These are phyloP conservation scores for Leccinum broughii DNA, from an alignment of 768 basidiomycete species.

Conservation along the genomic window DNA sequence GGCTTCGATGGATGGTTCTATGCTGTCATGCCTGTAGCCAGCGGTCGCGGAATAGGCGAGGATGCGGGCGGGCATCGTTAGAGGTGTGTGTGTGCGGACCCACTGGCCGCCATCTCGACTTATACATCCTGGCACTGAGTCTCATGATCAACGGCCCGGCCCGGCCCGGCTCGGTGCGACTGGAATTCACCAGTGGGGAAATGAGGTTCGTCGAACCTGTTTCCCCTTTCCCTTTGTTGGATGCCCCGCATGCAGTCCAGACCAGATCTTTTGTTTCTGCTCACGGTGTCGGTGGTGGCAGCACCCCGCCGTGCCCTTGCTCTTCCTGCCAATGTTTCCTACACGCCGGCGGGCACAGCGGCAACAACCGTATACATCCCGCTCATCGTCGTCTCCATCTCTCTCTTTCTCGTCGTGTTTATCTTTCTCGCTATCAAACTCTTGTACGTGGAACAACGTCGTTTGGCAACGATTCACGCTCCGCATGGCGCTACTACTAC, in stretches of 20 bases:
- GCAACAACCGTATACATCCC: constrained; percentile 9
- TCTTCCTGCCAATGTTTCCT: constrained; percentile 9
- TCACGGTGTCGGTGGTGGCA: not conserved
- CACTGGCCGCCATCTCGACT: not conserved
- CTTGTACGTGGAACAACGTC: constrained; percentile 32
- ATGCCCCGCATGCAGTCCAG: not conserved
- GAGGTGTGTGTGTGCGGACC: not conserved
- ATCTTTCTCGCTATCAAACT: constrained; percentile 24
- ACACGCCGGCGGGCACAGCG: not conserved
- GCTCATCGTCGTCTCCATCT: constrained; percentile 14
- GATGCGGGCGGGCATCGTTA: constrained; percentile 37
- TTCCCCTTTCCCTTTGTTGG: not conserved
- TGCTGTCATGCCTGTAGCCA: constrained; percentile 72
- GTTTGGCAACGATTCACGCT: constrained; percentile 27
- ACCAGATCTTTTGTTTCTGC: not conserved
- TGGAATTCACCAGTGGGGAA: constrained; percentile 19
- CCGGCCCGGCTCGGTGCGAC: not conserved
- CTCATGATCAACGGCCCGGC: not conserved
- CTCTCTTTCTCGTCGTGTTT: constrained; percentile 18
- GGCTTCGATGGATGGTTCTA: constrained; percentile 65
- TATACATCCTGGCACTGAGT: not conserved
- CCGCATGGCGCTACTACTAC: not conserved
- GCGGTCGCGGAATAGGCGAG: constrained; percentile 63
- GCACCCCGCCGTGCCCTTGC: constrained; percentile 12
- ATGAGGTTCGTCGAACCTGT: not conserved